These are phyloP conservation scores for Nakazawaea peltata DNA, from an alignment of 805 yeast species.

Conservation along the genomic window DNA sequence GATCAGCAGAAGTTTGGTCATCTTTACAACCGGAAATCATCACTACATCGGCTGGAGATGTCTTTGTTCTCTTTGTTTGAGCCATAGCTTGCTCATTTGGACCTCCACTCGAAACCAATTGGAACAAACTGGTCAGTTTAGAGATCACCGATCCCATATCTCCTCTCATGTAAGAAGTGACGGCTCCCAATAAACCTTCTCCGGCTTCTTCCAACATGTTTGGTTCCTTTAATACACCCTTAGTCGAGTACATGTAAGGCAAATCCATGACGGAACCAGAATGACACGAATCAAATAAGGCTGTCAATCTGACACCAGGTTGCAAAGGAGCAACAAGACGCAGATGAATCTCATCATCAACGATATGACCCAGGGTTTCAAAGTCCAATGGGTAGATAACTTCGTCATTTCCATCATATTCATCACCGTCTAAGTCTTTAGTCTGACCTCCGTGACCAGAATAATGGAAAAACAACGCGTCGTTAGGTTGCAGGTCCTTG, in stretches of 20 bases:
- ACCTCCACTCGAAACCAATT: conserved; percentile 30
- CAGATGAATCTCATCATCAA: conserved; percentile 61
- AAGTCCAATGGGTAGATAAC: conserved; percentile 69
- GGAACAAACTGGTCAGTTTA: conserved; percentile 34
- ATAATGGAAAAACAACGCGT: conserved; percentile 65
- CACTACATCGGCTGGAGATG: conserved; percentile 63
- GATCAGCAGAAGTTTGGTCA: conserved; percentile 65
- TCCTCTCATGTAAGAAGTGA: conserved; percentile 52
- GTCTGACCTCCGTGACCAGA: conserved; percentile 77
- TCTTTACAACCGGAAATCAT: conserved; percentile 70
- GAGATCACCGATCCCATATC: conserved; percentile 36
- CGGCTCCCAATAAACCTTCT: conserved; percentile 50
- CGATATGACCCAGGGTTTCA: conserved; percentile 49
- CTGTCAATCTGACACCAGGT: conserved; percentile 64
- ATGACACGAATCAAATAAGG: conserved; percentile 72
- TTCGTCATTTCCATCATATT: conserved; percentile 66
- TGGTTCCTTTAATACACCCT: conserved; percentile 78
- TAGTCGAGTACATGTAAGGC: conserved; percentile 71
- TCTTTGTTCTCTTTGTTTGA: conserved; percentile 36
- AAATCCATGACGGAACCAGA: conserved; percentile 70
- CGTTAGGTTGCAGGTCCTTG: conserved; percentile 61
- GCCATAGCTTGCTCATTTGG: conserved; percentile 26
- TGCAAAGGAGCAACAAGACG: conserved; percentile 54
- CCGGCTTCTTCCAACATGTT: conserved; percentile 72
- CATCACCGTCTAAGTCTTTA: conserved; percentile 61